A percentile compares a stretch with the other conserved stretches of the same genome.
Evolutionary conservation across 129 eudicot species (phyloP).

Genomic region (Saussurea involucrata): DNA sequence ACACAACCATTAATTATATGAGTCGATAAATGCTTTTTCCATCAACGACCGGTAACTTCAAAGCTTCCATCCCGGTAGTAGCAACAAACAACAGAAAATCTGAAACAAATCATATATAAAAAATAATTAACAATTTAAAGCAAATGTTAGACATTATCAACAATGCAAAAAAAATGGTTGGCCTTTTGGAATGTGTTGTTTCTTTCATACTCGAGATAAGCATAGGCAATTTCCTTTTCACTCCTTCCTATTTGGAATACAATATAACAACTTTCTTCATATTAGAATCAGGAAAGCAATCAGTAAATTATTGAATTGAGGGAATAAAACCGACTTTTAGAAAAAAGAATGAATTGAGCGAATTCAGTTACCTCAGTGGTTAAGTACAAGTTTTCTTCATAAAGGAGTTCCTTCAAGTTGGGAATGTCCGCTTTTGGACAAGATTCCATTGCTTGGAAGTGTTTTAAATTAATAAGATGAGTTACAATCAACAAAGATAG

Average conservation of each 20-base stretch:
- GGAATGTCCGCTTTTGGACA: slow-evolving; percentile 74
- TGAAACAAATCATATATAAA: too few species aligned
- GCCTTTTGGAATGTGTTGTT: slow-evolving; percentile 44
- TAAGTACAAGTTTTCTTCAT: slow-evolving; percentile 86
- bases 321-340: too few species aligned
- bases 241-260: slow-evolving; percentile 55
- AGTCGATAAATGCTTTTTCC: too few species aligned
- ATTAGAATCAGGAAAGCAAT: neutral
- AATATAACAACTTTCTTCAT: neutral
- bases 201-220: slow-evolving; percentile 72
- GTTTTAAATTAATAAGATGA: neutral
- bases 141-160: too few species aligned
- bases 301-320: neutral
- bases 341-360: neutral
- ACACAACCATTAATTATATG: too few species aligned
- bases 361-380: slow-evolving; percentile 96
- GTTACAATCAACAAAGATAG: neutral
- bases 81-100: too few species aligned
- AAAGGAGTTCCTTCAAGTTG: slow-evolving; percentile 60
- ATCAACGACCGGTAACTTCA: too few species aligned
- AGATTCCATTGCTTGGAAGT: slow-evolving; percentile 72
- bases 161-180: slow-evolving; percentile 78
- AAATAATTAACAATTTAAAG: too few species aligned
- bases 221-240: slow-evolving; percentile 87
- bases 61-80: too few species aligned